These are phyloP conservation scores for Magnolia kwangsiensis DNA, from an alignment of 164 flowering plant species.

Conservation along the genomic window DNA sequence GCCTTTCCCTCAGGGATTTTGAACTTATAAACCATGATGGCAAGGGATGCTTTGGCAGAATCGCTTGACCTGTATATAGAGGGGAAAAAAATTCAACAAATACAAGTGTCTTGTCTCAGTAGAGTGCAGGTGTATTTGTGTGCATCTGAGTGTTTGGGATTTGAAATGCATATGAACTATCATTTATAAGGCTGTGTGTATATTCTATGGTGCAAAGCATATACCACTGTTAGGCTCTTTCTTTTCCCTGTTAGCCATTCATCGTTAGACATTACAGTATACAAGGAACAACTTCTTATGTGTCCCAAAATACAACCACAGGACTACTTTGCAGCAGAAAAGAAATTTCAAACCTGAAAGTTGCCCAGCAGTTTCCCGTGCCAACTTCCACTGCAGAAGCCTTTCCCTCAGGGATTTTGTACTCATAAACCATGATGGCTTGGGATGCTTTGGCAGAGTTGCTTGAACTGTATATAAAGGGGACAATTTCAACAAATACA, in stretches of 20 bases:
- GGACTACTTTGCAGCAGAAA: background rate
- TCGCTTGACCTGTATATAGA: background rate
- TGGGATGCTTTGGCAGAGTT: background rate
- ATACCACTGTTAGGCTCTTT: no score
- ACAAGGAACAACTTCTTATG: background rate
- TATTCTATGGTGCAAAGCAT: no score
- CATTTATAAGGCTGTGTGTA: no score
- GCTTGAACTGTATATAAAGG: background rate
- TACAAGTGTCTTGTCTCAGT: no score
- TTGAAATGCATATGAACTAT: no score
- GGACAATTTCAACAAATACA: background rate
- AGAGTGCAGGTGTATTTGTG: no score
- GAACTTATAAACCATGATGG: background rate
- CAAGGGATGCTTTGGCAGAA: background rate
- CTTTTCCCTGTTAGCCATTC: background rate
- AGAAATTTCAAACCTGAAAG: background rate
- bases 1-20: background rate
- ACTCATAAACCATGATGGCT: background rate
- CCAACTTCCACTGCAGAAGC: background rate
- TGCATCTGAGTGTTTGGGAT: no score
- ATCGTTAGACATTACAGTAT: background rate
- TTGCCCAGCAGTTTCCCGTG: background rate
- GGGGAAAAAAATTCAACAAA: background rate
- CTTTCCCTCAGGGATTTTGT: background rate
- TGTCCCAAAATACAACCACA: background rate